phyloP scores from a whole-genome alignment of 2,329 filamentous ascomycete species.

The Chlorencoelia australis region DNA sequence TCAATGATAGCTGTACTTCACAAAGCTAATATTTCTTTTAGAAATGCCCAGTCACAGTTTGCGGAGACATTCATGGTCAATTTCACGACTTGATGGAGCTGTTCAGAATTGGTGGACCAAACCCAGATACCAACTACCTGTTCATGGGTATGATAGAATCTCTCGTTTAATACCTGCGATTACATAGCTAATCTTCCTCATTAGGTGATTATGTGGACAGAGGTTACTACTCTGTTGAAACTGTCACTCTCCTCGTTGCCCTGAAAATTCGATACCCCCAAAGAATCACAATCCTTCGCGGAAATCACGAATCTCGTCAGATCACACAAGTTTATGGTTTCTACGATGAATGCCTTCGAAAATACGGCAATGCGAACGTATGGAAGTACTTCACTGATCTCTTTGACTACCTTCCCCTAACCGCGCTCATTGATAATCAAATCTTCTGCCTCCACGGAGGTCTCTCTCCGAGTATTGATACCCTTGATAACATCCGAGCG shows the following conservation, averaged over 20 bases:
- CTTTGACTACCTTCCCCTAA: constrained; percentile 96
- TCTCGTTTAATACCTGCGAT: neutral
- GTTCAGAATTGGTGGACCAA: constrained; percentile 96
- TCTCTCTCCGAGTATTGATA: constrained; percentile 91
- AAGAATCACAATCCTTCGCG: constrained; percentile 95
- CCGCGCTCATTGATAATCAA: constrained; percentile 96
- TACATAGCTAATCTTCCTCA: constrained; percentile 12
- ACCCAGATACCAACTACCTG: constrained; percentile 97
- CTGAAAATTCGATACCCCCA: constrained; percentile 97
- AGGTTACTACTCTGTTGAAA: constrained; percentile 98
- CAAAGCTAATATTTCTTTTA: constrained; percentile 29
- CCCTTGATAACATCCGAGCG: constrained; percentile 87
- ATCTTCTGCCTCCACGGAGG: constrained; percentile 98
- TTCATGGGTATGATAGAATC: constrained; percentile 71
- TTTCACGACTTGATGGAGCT: constrained; percentile 99
- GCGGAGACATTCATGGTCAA: constrained; percentile 97
- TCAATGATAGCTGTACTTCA: constrained; percentile 22
- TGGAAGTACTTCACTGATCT: constrained; percentile 99
- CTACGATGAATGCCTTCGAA: constrained; percentile 97
- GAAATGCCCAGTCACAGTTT: constrained; percentile 99
- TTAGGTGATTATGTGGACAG: constrained; percentile 95
- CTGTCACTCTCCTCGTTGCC: constrained; percentile 88
- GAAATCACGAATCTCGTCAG: constrained; percentile 97
- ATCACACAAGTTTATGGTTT: constrained; percentile 99
- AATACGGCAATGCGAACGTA: constrained; percentile 97